Conservation (phyloP, 2,329 filamentous ascomycete species). For the Pseudogymnoascus sp. region DNA sequence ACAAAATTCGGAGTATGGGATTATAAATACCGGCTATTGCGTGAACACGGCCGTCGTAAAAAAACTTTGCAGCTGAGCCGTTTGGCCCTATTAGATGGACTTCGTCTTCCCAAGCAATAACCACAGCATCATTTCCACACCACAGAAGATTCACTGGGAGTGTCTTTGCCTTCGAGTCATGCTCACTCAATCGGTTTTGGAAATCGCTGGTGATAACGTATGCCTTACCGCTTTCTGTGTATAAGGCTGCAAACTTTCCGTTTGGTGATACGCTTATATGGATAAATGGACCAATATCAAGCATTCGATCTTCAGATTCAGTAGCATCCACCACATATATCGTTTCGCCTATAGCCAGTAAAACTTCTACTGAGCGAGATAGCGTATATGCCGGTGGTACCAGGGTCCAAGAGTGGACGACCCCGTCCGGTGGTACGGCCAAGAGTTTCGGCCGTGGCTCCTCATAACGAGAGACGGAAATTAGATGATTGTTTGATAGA, state of each 20-base stretch:
- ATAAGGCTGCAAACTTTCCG: slow-evolving; percentile 80
- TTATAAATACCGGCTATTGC: slow-evolving; percentile 64
- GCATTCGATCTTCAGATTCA: slow-evolving; percentile 83
- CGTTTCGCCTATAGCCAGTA: slow-evolving; percentile 77
- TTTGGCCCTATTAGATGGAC: slow-evolving; percentile 87
- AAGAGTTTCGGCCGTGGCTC: slow-evolving; percentile 84
- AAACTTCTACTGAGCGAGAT: slow-evolving; percentile 85
- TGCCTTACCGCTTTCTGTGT: slow-evolving; percentile 75
- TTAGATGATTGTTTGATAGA: slow-evolving; percentile 77
- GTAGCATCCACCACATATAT: slow-evolving; percentile 81
- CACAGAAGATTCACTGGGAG: slow-evolving; percentile 83
- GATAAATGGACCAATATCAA: slow-evolving; percentile 87
- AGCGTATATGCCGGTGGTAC: slow-evolving; percentile 83
- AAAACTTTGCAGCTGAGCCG: slow-evolving; percentile 68
- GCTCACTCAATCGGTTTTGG: slow-evolving; percentile 84
- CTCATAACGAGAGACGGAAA: slow-evolving; percentile 82
- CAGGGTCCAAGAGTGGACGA: slow-evolving; percentile 81
- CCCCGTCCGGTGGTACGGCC: slow-evolving; percentile 67
- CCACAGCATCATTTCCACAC: slow-evolving; percentile 91
- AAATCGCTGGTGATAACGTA: slow-evolving; percentile 96
- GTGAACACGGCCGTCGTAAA: slow-evolving; percentile 88
- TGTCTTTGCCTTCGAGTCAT: slow-evolving; percentile 80
- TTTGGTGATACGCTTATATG: slow-evolving; percentile 89
- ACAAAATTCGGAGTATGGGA: too few species aligned
- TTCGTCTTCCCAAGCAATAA: slow-evolving; percentile 96